phyloP scores from a whole-genome alignment of 1,284 basidiomycete genomes.

The Lentinus polychrous region DNA sequence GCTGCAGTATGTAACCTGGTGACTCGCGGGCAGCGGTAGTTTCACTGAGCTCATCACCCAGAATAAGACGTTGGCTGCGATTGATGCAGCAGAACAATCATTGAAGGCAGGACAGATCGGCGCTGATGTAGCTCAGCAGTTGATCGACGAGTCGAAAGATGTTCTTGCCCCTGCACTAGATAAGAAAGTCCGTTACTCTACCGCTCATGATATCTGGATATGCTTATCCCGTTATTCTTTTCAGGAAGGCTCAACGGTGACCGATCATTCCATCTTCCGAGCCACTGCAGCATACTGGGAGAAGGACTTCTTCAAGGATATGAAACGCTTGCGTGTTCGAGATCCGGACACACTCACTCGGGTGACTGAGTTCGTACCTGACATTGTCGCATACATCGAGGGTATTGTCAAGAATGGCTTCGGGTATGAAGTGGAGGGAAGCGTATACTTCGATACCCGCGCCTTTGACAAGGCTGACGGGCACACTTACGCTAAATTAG shows the following conservation, averaged over 20 bases:
- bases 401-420: slow-evolving; percentile 86
- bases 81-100: slow-evolving; percentile 36
- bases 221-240: background rate
- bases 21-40: background rate
- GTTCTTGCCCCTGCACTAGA: slow-evolving; percentile 73
- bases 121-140: slow-evolving; percentile 43
- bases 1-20: slow-evolving; percentile 50
- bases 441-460: slow-evolving; percentile 92
- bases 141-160: slow-evolving; percentile 73
- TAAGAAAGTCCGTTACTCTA: slow-evolving; percentile 47
- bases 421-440: slow-evolving; percentile 84
- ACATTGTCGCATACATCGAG: slow-evolving; percentile 88
- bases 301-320: slow-evolving; percentile 85
- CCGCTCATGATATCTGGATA: background rate
- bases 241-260: slow-evolving; percentile 75
- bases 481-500: slow-evolving; percentile 90
- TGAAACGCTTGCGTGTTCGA: slow-evolving; percentile 82
- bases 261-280: slow-evolving; percentile 84
- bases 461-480: slow-evolving; percentile 75
- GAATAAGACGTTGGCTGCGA: slow-evolving; percentile 48
- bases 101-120: slow-evolving; percentile 35
- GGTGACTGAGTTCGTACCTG: slow-evolving; percentile 96
- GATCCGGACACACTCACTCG: slow-evolving; percentile 90
- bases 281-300: slow-evolving; percentile 90
- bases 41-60: slow-evolving; percentile 18